These are phyloP conservation scores for Mycosphaerelloides madeirae DNA, from an alignment of 2,329 filamentous ascomycete genomes.

Conservation along the genomic window DNA sequence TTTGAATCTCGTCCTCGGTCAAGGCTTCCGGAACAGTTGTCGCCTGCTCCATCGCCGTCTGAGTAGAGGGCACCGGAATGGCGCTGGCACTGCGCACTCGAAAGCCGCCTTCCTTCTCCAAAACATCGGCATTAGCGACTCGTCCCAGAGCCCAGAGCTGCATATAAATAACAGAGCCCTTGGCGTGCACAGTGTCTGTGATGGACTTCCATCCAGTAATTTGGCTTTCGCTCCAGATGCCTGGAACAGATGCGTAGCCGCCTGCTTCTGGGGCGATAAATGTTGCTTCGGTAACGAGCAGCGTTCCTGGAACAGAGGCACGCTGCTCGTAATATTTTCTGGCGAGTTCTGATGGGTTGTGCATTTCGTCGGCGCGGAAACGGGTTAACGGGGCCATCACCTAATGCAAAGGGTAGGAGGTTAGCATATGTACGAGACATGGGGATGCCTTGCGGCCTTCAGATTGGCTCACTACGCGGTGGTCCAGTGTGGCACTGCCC, in stretches of 20 bases:
- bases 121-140: constrained; percentile 40
- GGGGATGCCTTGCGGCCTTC: too few species aligned
- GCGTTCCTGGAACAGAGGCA: constrained; percentile 48
- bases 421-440: too few species aligned
- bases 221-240: constrained; percentile 55
- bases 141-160: constrained; percentile 62
- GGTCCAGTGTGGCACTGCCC: constrained; percentile 39
- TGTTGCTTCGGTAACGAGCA: constrained; percentile 57
- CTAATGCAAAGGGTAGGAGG: too few species aligned
- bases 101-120: constrained; percentile 31
- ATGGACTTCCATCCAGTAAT: constrained; percentile 57
- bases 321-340: constrained; percentile 54
- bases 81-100: constrained; percentile 29
- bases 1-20: constrained; percentile 27
- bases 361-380: constrained; percentile 42
- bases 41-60: constrained; percentile 5
- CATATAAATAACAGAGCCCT: constrained; percentile 56
- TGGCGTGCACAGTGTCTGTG: constrained; percentile 59
- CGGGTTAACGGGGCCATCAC: constrained; percentile 56
- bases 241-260: constrained; percentile 51
- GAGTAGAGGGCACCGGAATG: constrained; percentile 30
- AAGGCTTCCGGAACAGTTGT: constrained; percentile 29
- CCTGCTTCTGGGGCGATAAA: constrained; percentile 46
- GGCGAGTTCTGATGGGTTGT: constrained; percentile 27
- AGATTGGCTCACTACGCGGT: constrained; percentile 51